Evolutionary conservation across 2,329 filamentous ascomycete genomes (phyloP).

Genomic region (Fusarium sp.): DNA sequence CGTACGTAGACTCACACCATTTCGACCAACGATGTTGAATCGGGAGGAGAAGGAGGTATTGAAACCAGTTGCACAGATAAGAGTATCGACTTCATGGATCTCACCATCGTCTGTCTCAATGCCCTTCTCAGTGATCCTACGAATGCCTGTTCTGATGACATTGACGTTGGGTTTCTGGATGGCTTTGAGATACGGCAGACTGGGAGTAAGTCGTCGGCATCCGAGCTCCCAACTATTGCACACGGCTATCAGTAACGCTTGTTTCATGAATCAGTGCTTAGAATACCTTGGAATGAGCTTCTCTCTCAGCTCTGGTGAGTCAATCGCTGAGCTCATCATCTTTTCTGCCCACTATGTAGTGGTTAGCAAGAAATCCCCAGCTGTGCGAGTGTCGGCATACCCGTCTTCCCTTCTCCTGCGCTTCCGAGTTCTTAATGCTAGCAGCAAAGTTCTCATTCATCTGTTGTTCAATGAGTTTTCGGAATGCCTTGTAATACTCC

Average conservation of each 20-base stretch:
- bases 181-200: not conserved
- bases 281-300: not conserved
- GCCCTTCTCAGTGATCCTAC: not conserved
- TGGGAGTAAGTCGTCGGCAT: not conserved
- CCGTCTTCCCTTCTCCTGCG: not conserved
- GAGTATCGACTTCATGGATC: not conserved
- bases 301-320: not conserved
- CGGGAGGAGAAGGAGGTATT: not conserved
- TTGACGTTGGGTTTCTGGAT: not conserved
- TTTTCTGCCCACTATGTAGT: not conserved
- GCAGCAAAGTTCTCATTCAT: not conserved
- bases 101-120: not conserved
- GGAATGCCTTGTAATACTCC: not conserved
- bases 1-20: not conserved
- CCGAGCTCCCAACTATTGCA: not conserved
- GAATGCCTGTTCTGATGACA: not conserved
- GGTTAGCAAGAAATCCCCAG: rapidly evolving
- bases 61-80: not conserved
- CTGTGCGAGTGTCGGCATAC: rapidly evolving
- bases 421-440: not conserved
- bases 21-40: not conserved
- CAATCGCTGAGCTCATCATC: not conserved
- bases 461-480: not conserved
- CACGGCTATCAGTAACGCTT: not conserved
- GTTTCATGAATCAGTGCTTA: rapidly evolving